Evolutionary conservation across 1,139 yeast species (phyloP), one percentile per base, ranked within the genome.

Genomic region (Pichia terricola): DNA sequence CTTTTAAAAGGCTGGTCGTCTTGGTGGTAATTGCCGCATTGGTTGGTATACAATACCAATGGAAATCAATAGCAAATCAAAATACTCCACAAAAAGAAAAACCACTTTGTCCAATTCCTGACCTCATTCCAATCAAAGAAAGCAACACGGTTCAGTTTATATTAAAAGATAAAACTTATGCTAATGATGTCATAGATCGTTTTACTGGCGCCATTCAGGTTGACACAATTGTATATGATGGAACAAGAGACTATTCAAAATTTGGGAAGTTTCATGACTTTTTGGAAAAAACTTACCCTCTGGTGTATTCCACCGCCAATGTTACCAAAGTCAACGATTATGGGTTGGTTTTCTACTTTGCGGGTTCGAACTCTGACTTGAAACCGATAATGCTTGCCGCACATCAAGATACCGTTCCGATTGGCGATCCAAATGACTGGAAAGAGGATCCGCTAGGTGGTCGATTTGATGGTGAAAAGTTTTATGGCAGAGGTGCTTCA

Each of bases 371-470:
- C 47, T 39, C 60, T 4, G 37, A 44, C 11, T 65, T 80, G 54
- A 78, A 81, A 58, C 95, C 95, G 5, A 52, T 80, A 11, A 58
- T 85, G 60, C 65, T 84, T 38, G 73, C 80, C 62, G 88, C 91
- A 3, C 95, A 86, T 61, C 86, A 79, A 59, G 95, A 85, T 58
- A 85, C 81, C 4, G 95, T 86, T 11, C 95, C 95, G 0, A 83
- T 84, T n/a, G 50, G 50, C 11, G 53, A 52, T 38, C 79, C 78
- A 54, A 60, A 64, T 30, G 78, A 68, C 26, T 85, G 95, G 95
- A 69, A 66, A 3, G 71, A 77, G 54, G 80, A 81, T 10, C 94
- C 95, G 27, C 83, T 77, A 50, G 70, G 71, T 7, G 95, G 84
- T 3, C 70, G 72, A 55, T 83, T 67, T 55, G 94, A 83, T 54